Evolutionary conservation across 2,329 filamentous ascomycete genomes (phyloP).

Genomic region (Colletotrichum tropicicola): DNA sequence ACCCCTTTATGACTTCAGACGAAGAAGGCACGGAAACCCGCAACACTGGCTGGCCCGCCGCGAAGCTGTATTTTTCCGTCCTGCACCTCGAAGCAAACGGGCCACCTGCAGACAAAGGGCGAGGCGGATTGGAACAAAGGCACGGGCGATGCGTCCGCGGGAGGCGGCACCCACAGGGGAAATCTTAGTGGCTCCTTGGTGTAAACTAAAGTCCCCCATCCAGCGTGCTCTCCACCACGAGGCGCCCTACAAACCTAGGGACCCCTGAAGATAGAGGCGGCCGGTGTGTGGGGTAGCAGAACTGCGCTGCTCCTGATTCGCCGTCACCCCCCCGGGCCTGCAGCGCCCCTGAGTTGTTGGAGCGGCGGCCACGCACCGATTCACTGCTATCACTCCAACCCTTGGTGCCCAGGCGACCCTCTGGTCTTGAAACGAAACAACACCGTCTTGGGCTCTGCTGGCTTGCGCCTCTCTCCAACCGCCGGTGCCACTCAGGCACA

Average conservation of each 20-base stretch:
- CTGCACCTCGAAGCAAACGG: too few species aligned
- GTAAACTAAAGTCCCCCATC: slow-evolving; percentile 3
- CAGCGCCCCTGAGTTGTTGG: slow-evolving; percentile 10
- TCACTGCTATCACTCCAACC: background rate
- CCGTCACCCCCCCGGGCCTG: background rate
- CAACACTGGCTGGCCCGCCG: background rate
- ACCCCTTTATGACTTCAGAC: slow-evolving; percentile 5
- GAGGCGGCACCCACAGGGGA: slow-evolving; percentile 15
- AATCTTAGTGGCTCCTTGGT: slow-evolving; percentile 14
- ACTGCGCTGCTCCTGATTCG: slow-evolving; percentile 10
- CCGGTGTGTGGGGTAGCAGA: slow-evolving; percentile 8
- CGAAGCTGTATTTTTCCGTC: background rate
- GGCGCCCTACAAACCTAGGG: slow-evolving; percentile 20
- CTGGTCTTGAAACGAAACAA: slow-evolving; percentile 24
- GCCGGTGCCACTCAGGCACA: background rate
- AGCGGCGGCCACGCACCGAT: slow-evolving; percentile 11
- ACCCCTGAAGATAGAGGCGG: slow-evolving; percentile 17
- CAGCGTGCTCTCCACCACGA: slow-evolving; percentile 17
- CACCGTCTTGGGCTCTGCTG: background rate
- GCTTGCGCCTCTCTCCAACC: slow-evolving; percentile 5
- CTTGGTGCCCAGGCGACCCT: slow-evolving; percentile 22
- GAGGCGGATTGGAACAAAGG: slow-evolving; percentile 9
- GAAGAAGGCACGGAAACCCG: background rate
- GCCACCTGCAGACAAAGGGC: background rate
- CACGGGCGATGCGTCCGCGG: slow-evolving; percentile 5